Conservation (phyloP, 768 basidiomycete genomes). For the Termitomyces sp. region DNA sequence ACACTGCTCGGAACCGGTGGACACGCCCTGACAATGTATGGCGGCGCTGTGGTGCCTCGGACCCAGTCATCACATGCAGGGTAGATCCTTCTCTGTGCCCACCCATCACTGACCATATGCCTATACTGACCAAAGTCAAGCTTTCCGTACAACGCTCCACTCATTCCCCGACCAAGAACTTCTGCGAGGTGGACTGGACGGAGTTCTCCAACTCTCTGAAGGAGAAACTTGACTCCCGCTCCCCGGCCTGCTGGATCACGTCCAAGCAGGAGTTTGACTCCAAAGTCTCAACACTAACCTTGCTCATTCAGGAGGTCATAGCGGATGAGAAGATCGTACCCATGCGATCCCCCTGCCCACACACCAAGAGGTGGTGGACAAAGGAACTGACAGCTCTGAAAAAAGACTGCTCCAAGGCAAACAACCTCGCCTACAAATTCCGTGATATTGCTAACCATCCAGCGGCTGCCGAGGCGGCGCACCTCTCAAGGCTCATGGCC, state of each 20-base stretch:
- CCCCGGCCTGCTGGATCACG: neutral
- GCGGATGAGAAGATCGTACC: neutral
- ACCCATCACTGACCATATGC: neutral
- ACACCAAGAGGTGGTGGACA: neutral
- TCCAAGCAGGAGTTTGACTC: neutral
- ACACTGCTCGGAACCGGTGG: neutral
- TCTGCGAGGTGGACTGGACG: neutral
- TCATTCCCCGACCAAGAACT: neutral
- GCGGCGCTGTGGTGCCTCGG: neutral
- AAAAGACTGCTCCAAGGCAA: neutral
- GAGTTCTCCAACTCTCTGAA: neutral
- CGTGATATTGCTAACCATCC: neutral
- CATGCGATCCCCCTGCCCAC: rapidly evolving
- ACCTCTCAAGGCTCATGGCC: neutral
- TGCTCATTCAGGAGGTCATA: neutral
- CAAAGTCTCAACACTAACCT: neutral
- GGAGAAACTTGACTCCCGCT: neutral
- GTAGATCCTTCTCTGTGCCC: neutral
- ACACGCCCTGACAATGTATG: neutral
- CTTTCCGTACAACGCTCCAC: neutral
- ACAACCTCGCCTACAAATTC: neutral
- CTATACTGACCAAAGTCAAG: neutral
- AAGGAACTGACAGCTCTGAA: neutral
- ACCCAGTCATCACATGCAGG: neutral
- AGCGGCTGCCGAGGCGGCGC: neutral